A percentile compares a stretch with the other conserved stretches of the same genome.
phyloP scores from a whole-genome alignment of 2,329 filamentous ascomycete genomes.

The Ceratocystiopsis brevicomis region DNA sequence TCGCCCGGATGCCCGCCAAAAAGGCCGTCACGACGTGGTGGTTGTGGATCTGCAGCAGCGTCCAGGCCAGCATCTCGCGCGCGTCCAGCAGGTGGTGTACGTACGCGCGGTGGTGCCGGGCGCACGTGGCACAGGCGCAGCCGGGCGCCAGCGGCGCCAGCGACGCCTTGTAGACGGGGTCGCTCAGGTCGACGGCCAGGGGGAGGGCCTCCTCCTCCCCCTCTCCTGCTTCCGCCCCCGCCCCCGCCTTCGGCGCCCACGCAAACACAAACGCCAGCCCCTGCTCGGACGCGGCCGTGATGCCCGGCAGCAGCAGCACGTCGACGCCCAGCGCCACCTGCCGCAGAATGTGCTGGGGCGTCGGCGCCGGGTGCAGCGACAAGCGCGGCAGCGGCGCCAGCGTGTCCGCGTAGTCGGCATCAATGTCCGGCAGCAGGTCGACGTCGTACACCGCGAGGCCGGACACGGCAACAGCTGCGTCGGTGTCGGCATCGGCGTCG shows the following conservation, averaged over 20 bases:
- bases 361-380: conserved; percentile 48
- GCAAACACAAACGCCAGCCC: conserved; percentile 68
- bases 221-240: no score
- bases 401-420: conserved; percentile 25
- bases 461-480: conserved; percentile 23
- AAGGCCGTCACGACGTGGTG: conserved; percentile 53
- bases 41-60: conserved; percentile 82
- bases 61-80: conserved; percentile 95
- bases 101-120: conserved; percentile 67
- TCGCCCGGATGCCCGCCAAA: conserved; percentile 49
- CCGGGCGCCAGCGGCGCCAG: conserved; percentile 38
- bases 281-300: conserved; percentile 56
- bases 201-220: conserved; percentile 18
- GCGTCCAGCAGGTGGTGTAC: conserved; percentile 72
- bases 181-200: conserved; percentile 68
- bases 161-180: conserved; percentile 38
- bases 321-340: conserved; percentile 66
- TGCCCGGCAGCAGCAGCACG: conserved; percentile 47
- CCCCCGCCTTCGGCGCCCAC: conserved; percentile 42
- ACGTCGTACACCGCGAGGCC: conserved; percentile 66
- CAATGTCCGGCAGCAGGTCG: conserved; percentile 48
- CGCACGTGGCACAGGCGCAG: conserved; percentile 73
- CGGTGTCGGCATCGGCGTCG: conserved; percentile 14
- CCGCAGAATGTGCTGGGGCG: conserved; percentile 58
- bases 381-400: conserved; percentile 51